Conservation (phyloP, 1,284 basidiomycete genomes). For the Schizophyllum commune region DNA sequence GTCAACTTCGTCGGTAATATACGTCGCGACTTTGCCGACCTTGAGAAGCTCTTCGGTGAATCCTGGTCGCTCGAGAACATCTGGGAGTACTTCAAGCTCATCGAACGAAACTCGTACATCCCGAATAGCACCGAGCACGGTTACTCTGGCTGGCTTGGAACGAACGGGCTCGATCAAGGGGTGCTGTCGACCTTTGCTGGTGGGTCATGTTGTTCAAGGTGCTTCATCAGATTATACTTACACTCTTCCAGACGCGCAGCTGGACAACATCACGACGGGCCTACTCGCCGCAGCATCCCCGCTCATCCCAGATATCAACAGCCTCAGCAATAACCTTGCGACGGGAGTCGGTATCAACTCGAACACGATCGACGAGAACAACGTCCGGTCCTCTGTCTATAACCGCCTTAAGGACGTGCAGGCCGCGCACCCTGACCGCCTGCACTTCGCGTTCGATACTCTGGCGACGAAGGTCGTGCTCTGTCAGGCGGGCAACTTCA, state of each 20-base stretch:
- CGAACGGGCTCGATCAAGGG: conserved; percentile 12
- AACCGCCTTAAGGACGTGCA: conserved; percentile 12
- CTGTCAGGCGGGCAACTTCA: background rate
- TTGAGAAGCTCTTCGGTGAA: conserved; percentile 13
- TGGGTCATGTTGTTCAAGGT: conserved; percentile 1
- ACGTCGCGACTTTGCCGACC: conserved; percentile 12
- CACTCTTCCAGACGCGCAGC: background rate
- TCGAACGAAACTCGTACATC: conserved; percentile 13
- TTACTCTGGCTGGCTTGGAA: conserved; percentile 16
- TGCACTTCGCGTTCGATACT: conserved; percentile 12
- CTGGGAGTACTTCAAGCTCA: conserved; percentile 16
- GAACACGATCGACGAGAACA: conserved; percentile 12
- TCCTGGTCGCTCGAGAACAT: conserved; percentile 16
- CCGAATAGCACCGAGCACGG: conserved; percentile 12
- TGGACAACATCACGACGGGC: background rate
- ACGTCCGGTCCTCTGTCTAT: conserved; percentile 13
- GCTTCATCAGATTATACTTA: background rate
- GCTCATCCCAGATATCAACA: background rate
- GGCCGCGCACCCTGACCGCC: conserved; percentile 3
- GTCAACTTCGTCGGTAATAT: conserved; percentile 16
- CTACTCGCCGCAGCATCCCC: background rate
- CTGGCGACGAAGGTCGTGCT: conserved; percentile 2
- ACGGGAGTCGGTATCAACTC: conserved; percentile 9
- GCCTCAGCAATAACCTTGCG: conserved; percentile 7
- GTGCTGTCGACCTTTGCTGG: conserved; percentile 10